Percentiles rank a stretch among this genome's conserved stretches.
Conservation (phyloP, 441 rosid species). For the Croton laevigatus region DNA sequence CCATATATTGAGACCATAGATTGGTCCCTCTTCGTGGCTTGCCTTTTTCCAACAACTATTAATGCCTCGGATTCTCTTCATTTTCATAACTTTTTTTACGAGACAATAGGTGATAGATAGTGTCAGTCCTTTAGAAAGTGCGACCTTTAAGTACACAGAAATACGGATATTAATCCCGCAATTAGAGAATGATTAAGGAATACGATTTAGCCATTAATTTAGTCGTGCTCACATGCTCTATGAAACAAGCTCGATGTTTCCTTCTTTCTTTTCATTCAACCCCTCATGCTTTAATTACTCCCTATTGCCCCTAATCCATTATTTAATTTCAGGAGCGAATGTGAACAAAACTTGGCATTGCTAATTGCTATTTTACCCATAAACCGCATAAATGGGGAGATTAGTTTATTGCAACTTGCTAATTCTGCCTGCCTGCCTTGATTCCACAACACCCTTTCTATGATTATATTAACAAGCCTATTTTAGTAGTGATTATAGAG, state of each 20-base stretch:
- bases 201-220: conserved; percentile 5
- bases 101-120: background rate
- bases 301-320: background rate
- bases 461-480: background rate
- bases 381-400: background rate
- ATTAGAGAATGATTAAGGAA: conserved; percentile 18
- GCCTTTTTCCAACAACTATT: background rate
- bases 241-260: conserved; percentile 40
- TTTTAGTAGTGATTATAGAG: too few species aligned
- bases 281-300: conserved; percentile 11
- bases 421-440: conserved; percentile 9
- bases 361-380: conserved; percentile 13
- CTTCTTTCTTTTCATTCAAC: conserved; percentile 12
- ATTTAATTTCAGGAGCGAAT: background rate
- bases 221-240: conserved; percentile 26
- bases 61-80: background rate
- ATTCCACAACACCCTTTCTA: background rate
- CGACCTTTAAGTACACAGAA: conserved; percentile 27
- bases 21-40: conserved; percentile 14
- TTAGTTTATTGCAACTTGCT: conserved; percentile 16
- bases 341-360: background rate
- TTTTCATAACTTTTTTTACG: background rate
- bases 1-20: background rate
- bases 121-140: conserved; percentile 17
- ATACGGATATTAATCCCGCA: conserved; percentile 28